Evolutionary conservation across 2,329 filamentous ascomycete species (phyloP), one percentile per base, ranked within the genome.

Genomic region (Shiraia sp.): DNA sequence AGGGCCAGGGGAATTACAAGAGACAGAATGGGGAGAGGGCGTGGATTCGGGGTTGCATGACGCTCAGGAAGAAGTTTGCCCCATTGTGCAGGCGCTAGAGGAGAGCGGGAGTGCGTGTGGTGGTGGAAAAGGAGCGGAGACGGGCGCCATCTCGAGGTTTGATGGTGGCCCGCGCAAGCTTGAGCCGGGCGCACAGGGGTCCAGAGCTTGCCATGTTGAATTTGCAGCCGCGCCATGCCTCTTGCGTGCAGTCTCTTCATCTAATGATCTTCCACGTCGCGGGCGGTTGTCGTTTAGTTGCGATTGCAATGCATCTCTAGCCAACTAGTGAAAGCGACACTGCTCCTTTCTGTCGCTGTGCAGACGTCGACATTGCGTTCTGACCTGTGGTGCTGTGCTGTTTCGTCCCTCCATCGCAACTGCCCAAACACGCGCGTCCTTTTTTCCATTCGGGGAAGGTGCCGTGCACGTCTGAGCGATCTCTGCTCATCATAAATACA

Each of bases 361-460:
- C n/a, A n/a, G n/a, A n/a, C n/a, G n/a, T n/a, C n/a, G n/a, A n/a
- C n/a, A n/a, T n/a, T n/a, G n/a, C n/a, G n/a, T n/a, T n/a, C n/a
- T n/a, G n/a, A n/a, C n/a, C n/a, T n/a, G n/a, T n/a, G 19, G 19
- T 8, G 19, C 4, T 5, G 8, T 22, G 19, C 19, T 22, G 19
- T 22, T 22, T n/a, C n/a, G n/a, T n/a, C 19, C 27, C 14, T 24
- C 10, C 36, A 33, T 45, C 33, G 27, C 36, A 36, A 31, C 13
- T 37, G 42, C 31, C n/a, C 34, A 40, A 37, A 45, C 37, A 45
- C 42, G 37, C 42, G 37, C 38, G 32, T 24, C 35, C 43, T 40
- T 29, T 32, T 32, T 25, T 23, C 16, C 30, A 24, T 33, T 42
- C 9, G 5, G 16, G 43, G 27, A 29, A 46, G 39, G 43, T 10